Evolutionary conservation across 2,329 filamentous ascomycete genomes (phyloP).

Genomic region (Cytospora mali): DNA sequence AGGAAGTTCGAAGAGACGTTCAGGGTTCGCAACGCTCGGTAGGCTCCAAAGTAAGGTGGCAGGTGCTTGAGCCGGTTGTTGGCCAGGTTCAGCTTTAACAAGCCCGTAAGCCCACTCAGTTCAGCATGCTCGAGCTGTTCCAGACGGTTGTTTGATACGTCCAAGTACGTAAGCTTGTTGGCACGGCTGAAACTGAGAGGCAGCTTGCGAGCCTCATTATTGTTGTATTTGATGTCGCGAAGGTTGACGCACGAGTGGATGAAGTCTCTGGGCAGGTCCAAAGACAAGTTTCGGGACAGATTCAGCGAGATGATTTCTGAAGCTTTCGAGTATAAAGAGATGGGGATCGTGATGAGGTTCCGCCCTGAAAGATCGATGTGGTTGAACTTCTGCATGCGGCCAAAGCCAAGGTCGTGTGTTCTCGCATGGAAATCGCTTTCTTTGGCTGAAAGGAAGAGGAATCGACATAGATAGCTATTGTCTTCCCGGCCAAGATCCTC

Average conservation of each 20-base stretch:
- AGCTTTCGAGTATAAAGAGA: conserved; percentile 88
- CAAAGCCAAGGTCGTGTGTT: conserved; percentile 78
- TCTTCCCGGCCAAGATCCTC: conserved; percentile 96
- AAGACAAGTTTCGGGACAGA: conserved; percentile 85
- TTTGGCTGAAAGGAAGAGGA: conserved; percentile 89
- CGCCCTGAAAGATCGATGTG: conserved; percentile 89
- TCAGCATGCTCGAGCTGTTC: conserved; percentile 86
- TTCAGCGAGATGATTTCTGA: conserved; percentile 94
- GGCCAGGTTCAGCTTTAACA: conserved; percentile 88
- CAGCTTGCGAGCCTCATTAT: conserved; percentile 86
- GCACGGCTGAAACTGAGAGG: conserved; percentile 84
- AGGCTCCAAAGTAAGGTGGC: conserved; percentile 80
- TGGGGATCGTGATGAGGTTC: conserved; percentile 93
- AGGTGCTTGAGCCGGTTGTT: conserved; percentile 86
- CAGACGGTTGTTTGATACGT: conserved; percentile 91
- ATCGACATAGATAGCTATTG: conserved; percentile 94
- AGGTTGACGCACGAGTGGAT: conserved; percentile 90
- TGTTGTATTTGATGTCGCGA: conserved; percentile 92
- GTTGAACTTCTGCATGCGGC: conserved; percentile 85
- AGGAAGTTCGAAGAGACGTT: conserved; percentile 95
- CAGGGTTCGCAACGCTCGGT: conserved; percentile 76
- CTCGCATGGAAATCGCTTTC: conserved; percentile 78
- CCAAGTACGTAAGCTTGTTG: conserved; percentile 79
- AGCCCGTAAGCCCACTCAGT: conserved; percentile 70
- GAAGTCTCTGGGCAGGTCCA: conserved; percentile 94